Conservation (phyloP, 768 basidiomycete genomes). For the Heimioporus sp. region DNA sequence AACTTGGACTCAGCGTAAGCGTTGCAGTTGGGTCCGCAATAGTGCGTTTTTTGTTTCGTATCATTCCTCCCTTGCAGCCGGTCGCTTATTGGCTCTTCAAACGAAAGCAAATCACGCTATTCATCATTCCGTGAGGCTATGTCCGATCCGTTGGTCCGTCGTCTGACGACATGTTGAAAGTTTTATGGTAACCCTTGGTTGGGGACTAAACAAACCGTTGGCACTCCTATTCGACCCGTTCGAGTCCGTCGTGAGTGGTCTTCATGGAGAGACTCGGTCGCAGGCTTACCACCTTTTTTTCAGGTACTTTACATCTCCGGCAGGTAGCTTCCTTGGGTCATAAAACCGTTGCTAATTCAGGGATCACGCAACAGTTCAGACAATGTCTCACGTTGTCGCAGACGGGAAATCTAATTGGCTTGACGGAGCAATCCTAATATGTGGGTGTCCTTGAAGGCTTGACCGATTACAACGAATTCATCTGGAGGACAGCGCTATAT, state of each 20-base stretch:
- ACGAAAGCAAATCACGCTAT: slow-evolving; percentile 73
- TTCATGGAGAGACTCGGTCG: neutral
- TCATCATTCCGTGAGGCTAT: slow-evolving; percentile 73
- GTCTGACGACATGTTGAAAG: slow-evolving; percentile 30
- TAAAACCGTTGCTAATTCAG: slow-evolving; percentile 17
- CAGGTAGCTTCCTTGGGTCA: slow-evolving; percentile 31
- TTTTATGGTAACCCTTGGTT: slow-evolving; percentile 73
- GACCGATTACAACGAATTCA: neutral
- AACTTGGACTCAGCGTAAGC: slow-evolving; percentile 78
- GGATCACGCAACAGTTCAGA: slow-evolving; percentile 53
- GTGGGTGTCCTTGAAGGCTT: slow-evolving; percentile 36
- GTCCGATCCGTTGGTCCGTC: neutral
- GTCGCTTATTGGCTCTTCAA: neutral
- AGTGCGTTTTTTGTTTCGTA: slow-evolving; percentile 37
- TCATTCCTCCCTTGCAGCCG: neutral
- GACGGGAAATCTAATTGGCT: slow-evolving; percentile 87
- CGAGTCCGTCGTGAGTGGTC: slow-evolving; percentile 61
- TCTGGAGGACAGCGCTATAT: slow-evolving; percentile 51
- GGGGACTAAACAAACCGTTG: slow-evolving; percentile 79
- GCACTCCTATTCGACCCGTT: slow-evolving; percentile 87
- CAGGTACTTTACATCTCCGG: slow-evolving; percentile 39
- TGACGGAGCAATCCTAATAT: slow-evolving; percentile 73
- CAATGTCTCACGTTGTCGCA: slow-evolving; percentile 77
- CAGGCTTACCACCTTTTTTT: slow-evolving; percentile 8
- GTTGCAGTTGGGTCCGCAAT: slow-evolving; percentile 82